Evolutionary conservation across 2,329 filamentous ascomycete genomes (phyloP), one percentile per base, ranked within the genome.

Genomic region (Cercospora sp.): DNA sequence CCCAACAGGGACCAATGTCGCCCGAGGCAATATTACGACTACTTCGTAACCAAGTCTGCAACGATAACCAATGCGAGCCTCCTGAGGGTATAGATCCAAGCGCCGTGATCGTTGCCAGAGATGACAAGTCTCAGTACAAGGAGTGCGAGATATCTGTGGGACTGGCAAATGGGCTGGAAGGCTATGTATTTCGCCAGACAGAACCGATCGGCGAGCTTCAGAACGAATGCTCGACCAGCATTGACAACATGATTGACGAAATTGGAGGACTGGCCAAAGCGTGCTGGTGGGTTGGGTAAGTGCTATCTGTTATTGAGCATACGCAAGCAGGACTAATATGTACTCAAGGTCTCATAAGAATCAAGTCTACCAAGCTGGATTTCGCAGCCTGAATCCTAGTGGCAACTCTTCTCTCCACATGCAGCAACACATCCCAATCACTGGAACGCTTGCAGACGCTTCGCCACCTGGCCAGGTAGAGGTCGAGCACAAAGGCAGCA

Each of bases 61-160:
- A 68, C 23, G 60, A 65, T 18, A 28, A 45, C 18, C 31, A 51
- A 23, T 68, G 66, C 48, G 60, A 65, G 16, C n/a, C 66, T 30
- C 66, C 66, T 1, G 59, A 42, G 3, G 62, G 55, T 45, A 68
- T 68, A 63, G 60, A 65, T n/a, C 10, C 53, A 1, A 58, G 30
- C 40, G 62, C 66, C 1, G 59, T 68, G 40, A 36, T 68, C n/a
- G 66, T 68, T 58, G 66, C 58, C 57, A 68, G 42, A 63, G 66
- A 68, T 48, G 62, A 68, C 26, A 31, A 59, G 8, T 59, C 62
- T 12, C 45, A 45, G 18, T 68, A 68, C 58, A 68, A 60, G 57
- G 66, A 68, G 53, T 68, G 67, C 28, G 67, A 68, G 23, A 68
- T 68, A 36, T 65, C 67, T 3, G 64, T 68, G 23, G 67, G 67